Conservation (phyloP, 1,139 yeast genomes). For the Sugiyamaella sp. region DNA sequence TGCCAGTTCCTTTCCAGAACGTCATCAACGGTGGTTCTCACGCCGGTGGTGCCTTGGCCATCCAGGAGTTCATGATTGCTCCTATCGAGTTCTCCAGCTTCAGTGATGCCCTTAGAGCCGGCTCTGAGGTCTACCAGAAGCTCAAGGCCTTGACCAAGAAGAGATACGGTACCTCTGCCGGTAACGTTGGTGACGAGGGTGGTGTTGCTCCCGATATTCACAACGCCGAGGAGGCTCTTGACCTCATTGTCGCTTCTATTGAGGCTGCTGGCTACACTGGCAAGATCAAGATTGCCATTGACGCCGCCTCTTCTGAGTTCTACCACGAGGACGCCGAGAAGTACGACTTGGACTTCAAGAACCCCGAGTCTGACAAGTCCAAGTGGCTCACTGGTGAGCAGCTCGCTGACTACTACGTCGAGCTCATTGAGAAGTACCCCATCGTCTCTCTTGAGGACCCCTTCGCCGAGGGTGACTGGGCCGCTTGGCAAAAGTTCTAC, state of each 20-base stretch:
- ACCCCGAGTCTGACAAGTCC: constrained; percentile 83
- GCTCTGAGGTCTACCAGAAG: constrained; percentile 95
- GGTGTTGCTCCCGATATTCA: constrained; percentile 98
- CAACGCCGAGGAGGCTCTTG: constrained; percentile 93
- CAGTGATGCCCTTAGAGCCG: constrained; percentile 92
- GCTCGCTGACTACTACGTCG: constrained; percentile 79
- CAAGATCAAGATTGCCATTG: constrained; percentile 85
- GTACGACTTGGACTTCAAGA: constrained; percentile 97
- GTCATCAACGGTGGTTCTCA: constrained; percentile 98
- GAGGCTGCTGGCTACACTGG: constrained; percentile 93
- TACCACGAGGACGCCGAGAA: constrained; percentile 75
- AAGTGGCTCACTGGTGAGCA: constrained; percentile 88
- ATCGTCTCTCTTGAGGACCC: constrained; percentile 98
- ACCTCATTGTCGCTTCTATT: constrained; percentile 85
- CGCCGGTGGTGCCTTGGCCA: constrained; percentile 98
- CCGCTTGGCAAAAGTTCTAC: constrained; percentile 89
- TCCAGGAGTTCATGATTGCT: constrained; percentile 98
- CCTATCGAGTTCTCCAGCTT: constrained; percentile 86
- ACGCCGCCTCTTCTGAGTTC: constrained; percentile 96
- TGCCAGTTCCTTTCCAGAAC: constrained; percentile 97
- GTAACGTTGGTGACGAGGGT: constrained; percentile 99
- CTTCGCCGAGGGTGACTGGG: constrained; percentile 99
- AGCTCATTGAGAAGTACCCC: constrained; percentile 85
- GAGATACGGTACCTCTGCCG: constrained; percentile 95
- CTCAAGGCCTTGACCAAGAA: constrained; percentile 88